Evolutionary conservation across 257 asterid genomes (phyloP).

Genomic region (Ilex asprella): DNA sequence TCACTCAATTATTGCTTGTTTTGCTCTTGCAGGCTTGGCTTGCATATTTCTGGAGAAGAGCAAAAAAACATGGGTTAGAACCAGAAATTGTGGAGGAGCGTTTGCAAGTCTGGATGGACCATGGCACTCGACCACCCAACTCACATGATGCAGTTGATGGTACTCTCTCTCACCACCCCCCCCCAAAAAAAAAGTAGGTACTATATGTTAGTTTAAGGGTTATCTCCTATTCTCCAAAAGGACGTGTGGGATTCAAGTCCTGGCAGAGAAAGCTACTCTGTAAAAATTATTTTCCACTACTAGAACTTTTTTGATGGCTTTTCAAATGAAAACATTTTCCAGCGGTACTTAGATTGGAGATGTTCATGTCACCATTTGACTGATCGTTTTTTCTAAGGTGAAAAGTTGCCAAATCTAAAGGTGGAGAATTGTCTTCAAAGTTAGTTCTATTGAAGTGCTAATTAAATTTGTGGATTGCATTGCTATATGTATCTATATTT

Average conservation of each 20-base stretch:
- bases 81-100: conserved; percentile 79
- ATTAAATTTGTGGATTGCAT: too few relatives aligned
- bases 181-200: neutral
- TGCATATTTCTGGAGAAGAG: conserved; percentile 79
- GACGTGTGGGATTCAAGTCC: neutral
- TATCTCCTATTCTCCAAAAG: neutral
- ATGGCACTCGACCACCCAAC: conserved; percentile 33
- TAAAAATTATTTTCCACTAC: too few relatives aligned
- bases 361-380: too few relatives aligned
- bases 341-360: too few relatives aligned
- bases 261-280: neutral
- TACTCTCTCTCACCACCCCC: conserved; percentile 5
- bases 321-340: too few relatives aligned
- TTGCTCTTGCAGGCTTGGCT: conserved; percentile 61
- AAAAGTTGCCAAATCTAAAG: too few relatives aligned
- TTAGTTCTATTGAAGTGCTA: too few relatives aligned
- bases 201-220: neutral
- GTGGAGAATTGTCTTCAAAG: too few relatives aligned
- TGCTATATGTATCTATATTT: too few relatives aligned
- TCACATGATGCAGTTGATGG: conserved; percentile 87
- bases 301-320: too few relatives aligned
- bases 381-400: too few relatives aligned
- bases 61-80: conserved; percentile 57
- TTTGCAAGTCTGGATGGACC: conserved; percentile 69
- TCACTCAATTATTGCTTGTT: neutral